Base-by-base conservation (phyloP, 73 alveolate genomes). In the Paramecium sexaurelia region DNA sequence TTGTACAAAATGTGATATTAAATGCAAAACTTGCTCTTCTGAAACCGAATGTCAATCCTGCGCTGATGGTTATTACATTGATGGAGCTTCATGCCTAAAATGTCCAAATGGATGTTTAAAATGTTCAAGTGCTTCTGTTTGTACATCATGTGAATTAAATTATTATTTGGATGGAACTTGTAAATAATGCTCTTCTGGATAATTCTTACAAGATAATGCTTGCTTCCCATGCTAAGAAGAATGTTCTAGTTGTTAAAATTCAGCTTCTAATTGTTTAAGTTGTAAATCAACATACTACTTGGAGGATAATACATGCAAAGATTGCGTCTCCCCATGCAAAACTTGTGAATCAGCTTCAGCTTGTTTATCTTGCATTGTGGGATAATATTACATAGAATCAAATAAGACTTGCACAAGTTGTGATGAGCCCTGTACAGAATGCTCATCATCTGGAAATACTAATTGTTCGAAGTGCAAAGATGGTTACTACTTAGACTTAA, bases 251-350 rank as follows among this genome's bases (percentile, higher is more conserved):
- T 86, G 93, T 55, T 68, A 73, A 61, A 61, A 41, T 5, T 68
- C 92, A 86, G 61, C 73, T 29, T n/a, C 91, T n/a, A 13, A 82
- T 66, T 86, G 93, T 61, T 26, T 66, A 11, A 27, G 92, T 15
- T 86, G 93, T 8, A 6, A 10, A 83, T 6, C 83, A 3, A 32
- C 11, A 29, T 29, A 10, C 37, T 61, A 19, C 26, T 61, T 61
- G 41, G 13, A 61, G 6, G n/a, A 32, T 29, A 32, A 26, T 19
- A 0, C 83, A 15, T 61, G 83, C 26, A 10, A 1, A 3, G 15
- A 5, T 19, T 61, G 83, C 26, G 17, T 10, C 5, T 2, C 47
- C 11, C 83, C 47, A 0, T 61, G 83, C 39, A 3, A 20, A 41
- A 61, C 41, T 61, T 61, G 83, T 20, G 83, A 29, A 29, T 61